Evolutionary conservation across 768 basidiomycete species (phyloP), one percentile per base, ranked within the genome.

Genomic region (Clitopilus hobsonii): DNA sequence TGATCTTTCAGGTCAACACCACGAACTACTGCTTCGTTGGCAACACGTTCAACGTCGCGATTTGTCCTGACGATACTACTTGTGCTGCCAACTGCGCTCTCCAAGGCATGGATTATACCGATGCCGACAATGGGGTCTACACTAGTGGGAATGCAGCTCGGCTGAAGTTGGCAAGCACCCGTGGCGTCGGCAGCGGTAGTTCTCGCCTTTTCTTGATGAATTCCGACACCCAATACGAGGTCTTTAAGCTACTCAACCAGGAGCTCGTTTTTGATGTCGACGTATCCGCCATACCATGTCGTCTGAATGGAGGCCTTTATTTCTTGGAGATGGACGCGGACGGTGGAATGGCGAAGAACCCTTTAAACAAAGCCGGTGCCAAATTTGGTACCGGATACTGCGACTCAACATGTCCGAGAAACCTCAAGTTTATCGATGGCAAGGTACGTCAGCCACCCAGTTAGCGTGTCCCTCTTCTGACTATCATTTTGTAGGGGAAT

Each of bases 241-340:
- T 69, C 59, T 73, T 74, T 69, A 68, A 72, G 59, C 65, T 81
- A 56, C 65, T 74, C 54, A 82, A 82, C 74, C 72, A 80, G 63
- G 82, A 84, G 67, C 81, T 84, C 71, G 74, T 78, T 53, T 83
- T 84, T 70, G 80, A 81, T 66, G 81, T 84, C 62, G 80, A 83
- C 64, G 72, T 84, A 58, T 79, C 80, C 57, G 71, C 80, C 62
- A 74, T 84, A 50, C 75, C 75, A 22, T 82, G 81, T 61, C 82
- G 82, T 58, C 74, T 83, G 63, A 84, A 83, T 69, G 81, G 80
- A 63, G 81, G 80, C 27, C 71, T 82, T 62, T 81, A 82, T 70
- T 79, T 83, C 70, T 66, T 71, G 54, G 73, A 81, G 67, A 84
- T 84, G 81, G 76, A 74, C 58, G 69, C 75, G 18, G 80, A 83